phyloP scores from a whole-genome alignment of 768 basidiomycete species.

The Suillus subluteus region DNA sequence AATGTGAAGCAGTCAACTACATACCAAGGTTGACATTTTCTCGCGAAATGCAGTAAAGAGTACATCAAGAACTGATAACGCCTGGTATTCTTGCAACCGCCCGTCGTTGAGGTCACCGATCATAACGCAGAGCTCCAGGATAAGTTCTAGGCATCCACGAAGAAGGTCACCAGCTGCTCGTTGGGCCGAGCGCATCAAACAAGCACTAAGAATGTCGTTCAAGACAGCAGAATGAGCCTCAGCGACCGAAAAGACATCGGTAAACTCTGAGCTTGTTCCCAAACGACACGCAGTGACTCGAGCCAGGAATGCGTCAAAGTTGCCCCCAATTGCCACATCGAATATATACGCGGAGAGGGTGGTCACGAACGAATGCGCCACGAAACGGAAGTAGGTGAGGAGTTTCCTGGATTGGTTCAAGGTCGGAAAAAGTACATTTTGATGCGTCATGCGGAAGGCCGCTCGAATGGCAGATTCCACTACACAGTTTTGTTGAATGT shows the following conservation, averaged over 20 bases:
- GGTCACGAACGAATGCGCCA: constrained; percentile 69
- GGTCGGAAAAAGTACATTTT: constrained; percentile 60
- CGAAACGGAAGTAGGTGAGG: constrained; percentile 73
- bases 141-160: constrained; percentile 60
- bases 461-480: constrained; percentile 71
- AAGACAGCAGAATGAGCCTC: constrained; percentile 67
- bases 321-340: constrained; percentile 79
- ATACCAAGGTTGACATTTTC: constrained; percentile 62
- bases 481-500: constrained; percentile 27
- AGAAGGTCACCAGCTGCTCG: constrained; percentile 66
- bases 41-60: constrained; percentile 55
- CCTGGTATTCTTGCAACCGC: constrained; percentile 64
- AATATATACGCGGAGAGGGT: constrained; percentile 73
- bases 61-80: constrained; percentile 57
- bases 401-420: constrained; percentile 53
- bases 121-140: constrained; percentile 69
- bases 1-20: constrained; percentile 25
- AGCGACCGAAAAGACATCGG: constrained; percentile 77
- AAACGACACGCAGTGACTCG: constrained; percentile 36
- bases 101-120: constrained; percentile 61
- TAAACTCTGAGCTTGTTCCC: constrained; percentile 39
- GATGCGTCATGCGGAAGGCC: constrained; percentile 65
- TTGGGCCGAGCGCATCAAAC: constrained; percentile 72
- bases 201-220: constrained; percentile 77
- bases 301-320: constrained; percentile 71